phyloP scores from a whole-genome alignment of 1,139 yeast species.

The Debaryomyces fabryi region DNA sequence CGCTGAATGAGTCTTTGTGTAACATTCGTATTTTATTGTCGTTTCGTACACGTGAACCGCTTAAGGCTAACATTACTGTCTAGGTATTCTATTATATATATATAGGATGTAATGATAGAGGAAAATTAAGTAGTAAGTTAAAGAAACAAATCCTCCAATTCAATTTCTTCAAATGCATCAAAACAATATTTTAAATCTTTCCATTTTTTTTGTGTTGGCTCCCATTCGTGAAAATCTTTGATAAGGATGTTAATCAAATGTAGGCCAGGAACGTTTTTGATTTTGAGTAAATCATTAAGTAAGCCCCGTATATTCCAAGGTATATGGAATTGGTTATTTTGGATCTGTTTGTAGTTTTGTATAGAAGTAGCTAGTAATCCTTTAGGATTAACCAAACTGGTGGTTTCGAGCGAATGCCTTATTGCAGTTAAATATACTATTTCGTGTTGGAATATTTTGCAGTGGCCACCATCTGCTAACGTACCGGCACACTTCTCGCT shows the following conservation, averaged over 20 bases:
- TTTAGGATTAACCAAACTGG: conserved; percentile 26
- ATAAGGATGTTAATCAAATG: conserved; percentile 34
- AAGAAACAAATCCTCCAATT: conserved; percentile 34
- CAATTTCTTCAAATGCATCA: conserved; percentile 38
- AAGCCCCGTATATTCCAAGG: conserved; percentile 47
- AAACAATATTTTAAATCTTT: conserved; percentile 45
- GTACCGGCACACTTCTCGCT: conserved; percentile 34
- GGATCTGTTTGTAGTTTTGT: neutral
- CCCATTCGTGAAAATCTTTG: conserved; percentile 42
- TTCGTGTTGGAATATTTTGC: conserved; percentile 27
- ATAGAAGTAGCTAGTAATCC: conserved; percentile 12
- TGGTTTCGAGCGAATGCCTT: conserved; percentile 41
- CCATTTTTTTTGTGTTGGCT: conserved; percentile 37
- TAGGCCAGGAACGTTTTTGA: conserved; percentile 41
- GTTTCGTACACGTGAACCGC: conserved; percentile 10
- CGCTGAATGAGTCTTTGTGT: conserved; percentile 2
- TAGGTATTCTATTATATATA: neutral
- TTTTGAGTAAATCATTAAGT: conserved; percentile 35
- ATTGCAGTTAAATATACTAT: conserved; percentile 34
- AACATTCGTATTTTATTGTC: conserved; percentile 4
- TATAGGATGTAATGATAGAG: neutral
- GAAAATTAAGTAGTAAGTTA: conserved; percentile 8
- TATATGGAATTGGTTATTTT: conserved; percentile 25
- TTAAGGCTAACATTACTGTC: neutral
- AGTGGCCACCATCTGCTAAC: conserved; percentile 32